phyloP scores from a whole-genome alignment of 768 basidiomycete genomes.

The Leccinum aurantiacum region DNA sequence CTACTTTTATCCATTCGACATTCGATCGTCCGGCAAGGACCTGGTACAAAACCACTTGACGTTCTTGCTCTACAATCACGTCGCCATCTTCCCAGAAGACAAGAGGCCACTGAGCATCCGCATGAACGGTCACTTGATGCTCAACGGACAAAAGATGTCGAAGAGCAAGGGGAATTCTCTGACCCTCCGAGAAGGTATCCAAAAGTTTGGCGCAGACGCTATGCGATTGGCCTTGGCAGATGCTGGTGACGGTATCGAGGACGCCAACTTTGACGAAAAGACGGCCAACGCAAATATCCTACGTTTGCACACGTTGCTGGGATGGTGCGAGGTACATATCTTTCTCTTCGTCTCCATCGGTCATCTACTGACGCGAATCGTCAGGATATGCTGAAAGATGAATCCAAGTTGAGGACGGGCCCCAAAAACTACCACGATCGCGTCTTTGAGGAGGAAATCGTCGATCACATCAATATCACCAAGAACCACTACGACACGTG shows the following conservation, averaged over 20 bases:
- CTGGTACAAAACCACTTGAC: constrained; percentile 94
- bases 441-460: constrained; percentile 90
- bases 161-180: constrained; percentile 96
- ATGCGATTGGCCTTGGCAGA: constrained; percentile 91
- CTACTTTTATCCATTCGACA: constrained; percentile 98
- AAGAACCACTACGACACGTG: constrained; percentile 81
- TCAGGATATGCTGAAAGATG: constrained; percentile 86
- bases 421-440: constrained; percentile 78
- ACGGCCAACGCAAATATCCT: constrained; percentile 98
- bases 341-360: too few species aligned
- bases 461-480: constrained; percentile 79
- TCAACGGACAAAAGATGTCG: constrained; percentile 99
- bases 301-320: constrained; percentile 84
- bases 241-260: constrained; percentile 95
- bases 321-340: constrained; percentile 83
- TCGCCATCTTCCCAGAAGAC: constrained; percentile 84
- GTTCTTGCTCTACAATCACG: constrained; percentile 92
- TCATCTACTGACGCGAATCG: background rate
- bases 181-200: constrained; percentile 83
- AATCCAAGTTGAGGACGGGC: constrained; percentile 71
- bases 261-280: constrained; percentile 99
- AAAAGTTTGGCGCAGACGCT: constrained; percentile 94
- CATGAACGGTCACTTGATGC: constrained; percentile 92
- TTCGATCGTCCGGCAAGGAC: constrained; percentile 97
- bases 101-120: constrained; percentile 93